phyloP scores from a whole-genome alignment of 441 rosid species.

The Gossypium davidsonii region DNA sequence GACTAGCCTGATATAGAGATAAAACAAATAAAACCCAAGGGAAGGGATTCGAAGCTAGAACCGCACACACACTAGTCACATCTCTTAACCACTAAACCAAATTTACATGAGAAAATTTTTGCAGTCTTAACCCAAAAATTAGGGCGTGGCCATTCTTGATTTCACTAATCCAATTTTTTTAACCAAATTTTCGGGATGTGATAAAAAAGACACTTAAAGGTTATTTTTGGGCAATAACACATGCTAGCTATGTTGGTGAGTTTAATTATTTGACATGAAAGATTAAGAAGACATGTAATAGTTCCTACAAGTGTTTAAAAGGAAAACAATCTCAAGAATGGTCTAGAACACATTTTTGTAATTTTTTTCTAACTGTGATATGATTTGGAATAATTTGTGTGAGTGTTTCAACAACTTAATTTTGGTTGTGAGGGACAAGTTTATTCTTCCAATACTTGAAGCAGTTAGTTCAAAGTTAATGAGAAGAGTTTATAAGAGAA shows the following conservation, averaged over 20 bases:
- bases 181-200: too few relatives aligned
- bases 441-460: neutral
- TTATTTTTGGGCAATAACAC: neutral
- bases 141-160: too few relatives aligned
- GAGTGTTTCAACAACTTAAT: neutral
- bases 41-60: too few relatives aligned
- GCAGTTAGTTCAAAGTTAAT: neutral
- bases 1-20: too few relatives aligned
- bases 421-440: neutral
- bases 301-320: neutral
- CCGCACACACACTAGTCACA: too few relatives aligned
- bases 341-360: neutral
- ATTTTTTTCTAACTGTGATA: neutral
- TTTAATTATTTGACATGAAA: neutral
- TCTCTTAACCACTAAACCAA: too few relatives aligned
- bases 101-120: too few relatives aligned
- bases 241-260: neutral
- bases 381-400: neutral
- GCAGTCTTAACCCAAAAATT: too few relatives aligned
- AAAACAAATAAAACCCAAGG: too few relatives aligned
- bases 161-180: too few relatives aligned
- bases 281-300: neutral
- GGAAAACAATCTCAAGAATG: neutral
- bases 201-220: neutral
- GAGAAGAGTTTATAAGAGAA: neutral